Evolutionary conservation across 345 rosid species (phyloP).

Genomic region (Trapa incisa): DNA sequence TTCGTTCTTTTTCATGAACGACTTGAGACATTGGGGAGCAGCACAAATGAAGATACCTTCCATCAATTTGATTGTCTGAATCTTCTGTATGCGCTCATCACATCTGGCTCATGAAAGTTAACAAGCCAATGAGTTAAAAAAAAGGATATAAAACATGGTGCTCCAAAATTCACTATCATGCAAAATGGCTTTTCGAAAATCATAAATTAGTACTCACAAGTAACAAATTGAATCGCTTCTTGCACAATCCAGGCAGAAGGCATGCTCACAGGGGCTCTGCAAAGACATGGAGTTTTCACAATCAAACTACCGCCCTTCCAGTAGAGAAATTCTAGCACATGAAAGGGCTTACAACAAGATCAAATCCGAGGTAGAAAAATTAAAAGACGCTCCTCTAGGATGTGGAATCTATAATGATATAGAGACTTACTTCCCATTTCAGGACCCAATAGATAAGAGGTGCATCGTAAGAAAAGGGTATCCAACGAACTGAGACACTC

Average conservation of each 20-base stretch:
- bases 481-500: neutral
- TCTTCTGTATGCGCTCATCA: conserved; percentile 93
- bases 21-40: conserved; percentile 93
- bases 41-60: conserved; percentile 96
- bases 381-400: neutral
- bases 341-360: neutral
- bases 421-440: neutral
- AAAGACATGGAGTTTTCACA: conserved; percentile 10
- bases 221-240: conserved; percentile 91
- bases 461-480: neutral
- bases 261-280: conserved; percentile 96
- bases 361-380: neutral
- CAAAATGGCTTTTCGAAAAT: neutral
- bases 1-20: conserved; percentile 67
- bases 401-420: neutral
- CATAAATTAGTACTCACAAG: conserved; percentile 42
- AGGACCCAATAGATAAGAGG: neutral
- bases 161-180: neutral
- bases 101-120: conserved; percentile 32
- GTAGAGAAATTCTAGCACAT: neutral
- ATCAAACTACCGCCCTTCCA: neutral
- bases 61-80: conserved; percentile 93
- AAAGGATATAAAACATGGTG: neutral
- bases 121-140: neutral
- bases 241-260: conserved; percentile 88